Evolutionary conservation across 2,329 filamentous ascomycete genomes (phyloP), one percentile per base, ranked within the genome.

Genomic region (Curvularia spicifera): DNA sequence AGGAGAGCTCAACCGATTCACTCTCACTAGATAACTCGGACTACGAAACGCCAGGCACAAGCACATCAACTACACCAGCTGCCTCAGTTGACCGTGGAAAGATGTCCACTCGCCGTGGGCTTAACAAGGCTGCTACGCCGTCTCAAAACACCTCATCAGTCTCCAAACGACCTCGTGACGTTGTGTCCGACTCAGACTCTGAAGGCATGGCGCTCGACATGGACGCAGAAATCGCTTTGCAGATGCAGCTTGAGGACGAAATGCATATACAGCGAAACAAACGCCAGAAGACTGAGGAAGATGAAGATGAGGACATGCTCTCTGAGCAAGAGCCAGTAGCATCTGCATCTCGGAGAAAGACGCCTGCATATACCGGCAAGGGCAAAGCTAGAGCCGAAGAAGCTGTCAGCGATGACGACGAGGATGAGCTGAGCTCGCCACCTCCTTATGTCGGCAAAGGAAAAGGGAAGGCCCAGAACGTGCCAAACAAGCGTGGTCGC

Each of bases 21-120:
- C 68, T 70, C n/a, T 76, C 73, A 4, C 54, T 74, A 15, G 74
- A 76, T 10, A 70, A 70, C 5, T 83, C 79, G 37, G 83, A 81
- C 18, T 84, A 83, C 66, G 86, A 85, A 57, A 90, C 88, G 3
- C 87, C 87, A 4, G 84, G 80, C 37, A 90, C 88, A 20, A 88
- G 85, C 72, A 79, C 82, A 53, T 78, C 80, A 46, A 80, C 78
- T 18, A 88, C 86, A 9, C 86, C 85, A 4, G 80, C 78, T 22
- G 77, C 79, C 24, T 80, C 80, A 7, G 8, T 63, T 53, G 56
- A 61, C 12, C 63, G 51, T 42, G 61, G 67, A 47, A 65, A 62
- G 26, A 53, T 59, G 49, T 64, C 74, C 49, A 69, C 67, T 51
- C 57, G 65, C 42, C 70, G 68, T 42, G 57, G 60, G 28, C 51